Evolutionary conservation across 2,329 filamentous ascomycete genomes (phyloP), one percentile per base, ranked within the genome.

Genomic region (Botrytis byssoidea): DNA sequence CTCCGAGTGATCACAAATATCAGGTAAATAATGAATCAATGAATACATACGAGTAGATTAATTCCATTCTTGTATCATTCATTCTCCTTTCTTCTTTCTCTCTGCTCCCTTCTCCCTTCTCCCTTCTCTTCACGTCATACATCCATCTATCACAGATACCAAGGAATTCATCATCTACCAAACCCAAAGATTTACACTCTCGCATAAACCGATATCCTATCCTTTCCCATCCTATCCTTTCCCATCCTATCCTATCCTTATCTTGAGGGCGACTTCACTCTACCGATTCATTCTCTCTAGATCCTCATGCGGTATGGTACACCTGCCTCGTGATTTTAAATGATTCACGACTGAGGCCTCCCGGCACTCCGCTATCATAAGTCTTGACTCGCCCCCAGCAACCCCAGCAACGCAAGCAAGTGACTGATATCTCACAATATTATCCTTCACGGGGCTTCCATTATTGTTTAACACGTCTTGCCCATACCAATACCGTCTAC

Each of bases 381-480:
- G 51, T 57, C 51, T 63, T 67, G 44, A 72, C 70, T 72, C 63
- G 51, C 44, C 63, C 37, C 25, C 48, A 35, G 71, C 51, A 29
- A 55, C n/a, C 48, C 25, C 44, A 48, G 46, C 46, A 48, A 48
- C 46, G 46, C 46, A 48, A 66, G 40, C 63, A 72, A 61, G 20
- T 72, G 71, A 68, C 48, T 72, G 70, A 60, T 68, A 72, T 72
- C 71, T 72, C 42, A 72, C 70, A 66, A 60, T 66, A 72, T 32
- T 51, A 37, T 37, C 42, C 63, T 60, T 51, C n/a, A 57, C 22
- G 32, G 12, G 37, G 57, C 48, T 12, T 59, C 5, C 64, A 51
- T 29, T 14, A 51, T 51, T 25, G 61, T 60, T 67, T 18, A 44
- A 69, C 51, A 40, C 51, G 40, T 68, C 60, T 67, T 60, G 22